A percentile compares a stretch with the other conserved stretches of the same genome.
phyloP scores from a whole-genome alignment of 1,284 basidiomycete species.

The Fomes fomentarius region DNA sequence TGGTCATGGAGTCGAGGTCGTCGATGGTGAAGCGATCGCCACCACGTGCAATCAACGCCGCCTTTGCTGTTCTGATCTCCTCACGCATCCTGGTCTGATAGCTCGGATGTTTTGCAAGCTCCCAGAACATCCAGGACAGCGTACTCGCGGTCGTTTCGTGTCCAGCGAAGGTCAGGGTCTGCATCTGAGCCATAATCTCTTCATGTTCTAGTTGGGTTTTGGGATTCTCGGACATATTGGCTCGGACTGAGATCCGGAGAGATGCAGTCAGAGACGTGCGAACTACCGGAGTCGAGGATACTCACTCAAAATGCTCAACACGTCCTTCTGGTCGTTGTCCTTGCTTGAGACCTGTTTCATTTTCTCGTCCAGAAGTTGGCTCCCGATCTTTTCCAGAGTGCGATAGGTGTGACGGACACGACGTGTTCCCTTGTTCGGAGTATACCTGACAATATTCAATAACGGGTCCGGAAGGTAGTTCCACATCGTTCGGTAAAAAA shows the following conservation, averaged over 20 bases:
- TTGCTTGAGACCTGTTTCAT: conserved; percentile 4
- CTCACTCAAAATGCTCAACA: conserved; percentile 46
- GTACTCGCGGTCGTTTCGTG: conserved; percentile 31
- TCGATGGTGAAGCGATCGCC: conserved; percentile 30
- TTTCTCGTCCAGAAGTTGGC: conserved; percentile 25
- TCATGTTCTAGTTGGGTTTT: conserved; percentile 47
- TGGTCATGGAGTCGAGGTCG: conserved; percentile 36
- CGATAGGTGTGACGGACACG: conserved; percentile 28
- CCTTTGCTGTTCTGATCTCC: conserved; percentile 31
- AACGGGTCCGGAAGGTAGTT: conserved; percentile 27
- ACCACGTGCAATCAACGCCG: conserved; percentile 24
- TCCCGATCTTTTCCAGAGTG: conserved; percentile 24
- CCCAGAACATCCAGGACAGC: conserved; percentile 33
- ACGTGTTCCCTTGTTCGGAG: conserved; percentile 30
- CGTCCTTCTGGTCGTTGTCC: conserved; percentile 32
- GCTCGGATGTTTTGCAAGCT: conserved; percentile 32
- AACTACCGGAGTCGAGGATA: neutral
- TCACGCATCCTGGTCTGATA: conserved; percentile 31
- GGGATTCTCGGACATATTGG: conserved; percentile 50
- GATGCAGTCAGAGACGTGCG: neutral
- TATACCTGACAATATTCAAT: conserved; percentile 28
- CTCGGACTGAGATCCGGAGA: conserved; percentile 44
- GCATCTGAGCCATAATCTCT: conserved; percentile 54
- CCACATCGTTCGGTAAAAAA: conserved; percentile 31
- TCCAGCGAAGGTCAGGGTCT: conserved; percentile 37